A percentile compares a stretch with the other conserved stretches of the same genome.
These are phyloP conservation scores for Diaporthe citrichinensis DNA, from an alignment of 2,329 filamentous ascomycete genomes.

Conservation along the genomic window DNA sequence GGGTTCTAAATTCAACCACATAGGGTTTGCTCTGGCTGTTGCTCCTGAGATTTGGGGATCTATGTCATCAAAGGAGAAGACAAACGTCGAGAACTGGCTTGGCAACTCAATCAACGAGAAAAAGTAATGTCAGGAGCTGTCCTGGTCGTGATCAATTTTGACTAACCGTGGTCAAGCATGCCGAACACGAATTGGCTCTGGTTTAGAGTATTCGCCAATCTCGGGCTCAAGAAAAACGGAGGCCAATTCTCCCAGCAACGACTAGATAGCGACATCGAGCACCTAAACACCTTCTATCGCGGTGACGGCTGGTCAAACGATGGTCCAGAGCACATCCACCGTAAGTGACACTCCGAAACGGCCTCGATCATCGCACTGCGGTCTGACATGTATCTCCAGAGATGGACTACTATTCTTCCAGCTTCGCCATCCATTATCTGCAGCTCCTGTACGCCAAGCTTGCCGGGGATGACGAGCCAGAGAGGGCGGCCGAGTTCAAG, in stretches of 20 bases:
- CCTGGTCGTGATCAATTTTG: neutral
- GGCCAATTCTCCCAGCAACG: conserved; percentile 78
- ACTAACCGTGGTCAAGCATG: conserved; percentile 72
- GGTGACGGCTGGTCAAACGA: conserved; percentile 88
- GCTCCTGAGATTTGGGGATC: conserved; percentile 77
- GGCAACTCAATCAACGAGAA: conserved; percentile 84
- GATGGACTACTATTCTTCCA: conserved; percentile 89
- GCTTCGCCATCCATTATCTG: conserved; percentile 85
- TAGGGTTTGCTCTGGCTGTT: conserved; percentile 79
- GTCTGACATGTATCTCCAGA: conserved; percentile 55
- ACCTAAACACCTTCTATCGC: conserved; percentile 86
- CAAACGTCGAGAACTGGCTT: conserved; percentile 79
- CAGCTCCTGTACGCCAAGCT: conserved; percentile 84
- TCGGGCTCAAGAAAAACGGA: conserved; percentile 82
- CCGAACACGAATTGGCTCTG: conserved; percentile 79
- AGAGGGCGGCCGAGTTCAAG: conserved; percentile 77
- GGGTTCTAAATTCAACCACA: neutral
- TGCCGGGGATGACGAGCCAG: conserved; percentile 75
- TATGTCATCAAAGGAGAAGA: conserved; percentile 72
- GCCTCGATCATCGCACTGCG: no score
- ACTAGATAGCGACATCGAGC: conserved; percentile 81
- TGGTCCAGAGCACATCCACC: conserved; percentile 82
- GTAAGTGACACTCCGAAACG: conserved; percentile 51
- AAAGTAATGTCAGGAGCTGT: conserved; percentile 60
- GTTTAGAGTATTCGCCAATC: conserved; percentile 88